A percentile compares a stretch with the other conserved stretches of the same genome.
phyloP scores from a whole-genome alignment of 352 stramenopile species.

The Elongisporangium prolatum region DNA sequence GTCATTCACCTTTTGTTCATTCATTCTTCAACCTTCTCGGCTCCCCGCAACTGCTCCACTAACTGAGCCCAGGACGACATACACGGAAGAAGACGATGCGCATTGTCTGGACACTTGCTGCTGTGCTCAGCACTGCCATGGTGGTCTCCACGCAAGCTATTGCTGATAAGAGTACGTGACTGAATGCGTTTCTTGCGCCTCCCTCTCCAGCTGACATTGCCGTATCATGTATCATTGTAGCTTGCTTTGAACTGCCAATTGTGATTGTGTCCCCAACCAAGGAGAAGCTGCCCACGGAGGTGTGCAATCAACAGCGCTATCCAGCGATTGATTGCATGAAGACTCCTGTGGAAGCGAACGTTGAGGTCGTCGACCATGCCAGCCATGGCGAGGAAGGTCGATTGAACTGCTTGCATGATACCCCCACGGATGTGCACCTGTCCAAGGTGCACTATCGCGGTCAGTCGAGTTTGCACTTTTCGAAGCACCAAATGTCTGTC shows the following conservation, averaged over 20 bases:
- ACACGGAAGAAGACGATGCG: background rate
- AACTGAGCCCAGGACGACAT: background rate
- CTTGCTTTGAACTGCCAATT: constrained; percentile 46
- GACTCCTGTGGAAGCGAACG: constrained; percentile 25
- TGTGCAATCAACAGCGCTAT: constrained; percentile 37
- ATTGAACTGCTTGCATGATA: constrained; percentile 36
- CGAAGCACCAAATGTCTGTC: constrained; percentile 49
- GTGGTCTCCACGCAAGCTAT: constrained; percentile 3
- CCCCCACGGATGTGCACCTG: constrained; percentile 25
- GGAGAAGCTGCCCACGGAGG: constrained; percentile 39
- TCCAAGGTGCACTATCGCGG: constrained; percentile 48
- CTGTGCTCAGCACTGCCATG: constrained; percentile 3
- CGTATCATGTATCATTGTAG: constrained; percentile 14
- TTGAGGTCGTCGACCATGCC: constrained; percentile 50
- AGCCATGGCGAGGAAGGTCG: constrained; percentile 11
- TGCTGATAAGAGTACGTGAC: constrained; percentile 14
- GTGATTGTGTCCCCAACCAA: constrained; percentile 39
- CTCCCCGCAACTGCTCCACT: background rate
- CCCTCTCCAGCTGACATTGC: background rate
- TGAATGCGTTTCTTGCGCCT: background rate
- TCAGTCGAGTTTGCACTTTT: constrained; percentile 52
- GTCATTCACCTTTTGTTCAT: background rate
- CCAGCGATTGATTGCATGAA: constrained; percentile 48
- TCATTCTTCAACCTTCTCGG: background rate
- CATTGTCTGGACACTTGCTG: background rate